Conservation (phyloP, 805 yeast genomes). For the Candida namnaoensis region DNA sequence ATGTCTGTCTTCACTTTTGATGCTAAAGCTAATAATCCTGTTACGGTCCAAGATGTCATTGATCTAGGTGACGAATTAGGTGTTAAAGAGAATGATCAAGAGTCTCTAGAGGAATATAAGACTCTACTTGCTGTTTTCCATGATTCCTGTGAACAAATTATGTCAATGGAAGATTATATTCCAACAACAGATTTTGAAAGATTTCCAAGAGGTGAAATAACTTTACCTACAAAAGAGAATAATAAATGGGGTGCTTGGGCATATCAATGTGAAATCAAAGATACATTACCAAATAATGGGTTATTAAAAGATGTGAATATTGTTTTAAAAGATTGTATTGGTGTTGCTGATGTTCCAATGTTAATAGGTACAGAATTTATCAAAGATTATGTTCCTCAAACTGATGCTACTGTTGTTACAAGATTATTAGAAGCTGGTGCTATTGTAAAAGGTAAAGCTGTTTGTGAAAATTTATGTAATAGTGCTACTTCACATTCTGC, state of each 20-base stretch:
- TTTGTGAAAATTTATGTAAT: slow-evolving; percentile 85
- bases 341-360: slow-evolving; percentile 26
- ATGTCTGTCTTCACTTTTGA: slow-evolving; percentile 21
- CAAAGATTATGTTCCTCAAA: slow-evolving; percentile 22
- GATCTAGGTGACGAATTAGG: slow-evolving; percentile 17
- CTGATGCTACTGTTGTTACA: slow-evolving; percentile 61
- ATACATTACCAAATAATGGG: slow-evolving; percentile 14
- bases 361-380: slow-evolving; percentile 26
- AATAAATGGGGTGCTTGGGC: slow-evolving; percentile 26
- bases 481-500: slow-evolving; percentile 40
- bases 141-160: slow-evolving; percentile 16
- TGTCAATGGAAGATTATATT: slow-evolving; percentile 21
- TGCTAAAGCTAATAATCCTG: slow-evolving; percentile 14
- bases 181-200: slow-evolving; percentile 21
- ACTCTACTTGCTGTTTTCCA: slow-evolving; percentile 20
- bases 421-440: slow-evolving; percentile 47
- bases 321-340: slow-evolving; percentile 26
- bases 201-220: slow-evolving; percentile 22
- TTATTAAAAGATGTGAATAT: slow-evolving; percentile 19
- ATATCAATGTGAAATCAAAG: slow-evolving; percentile 18
- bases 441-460: slow-evolving; percentile 66
- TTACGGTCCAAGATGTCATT: slow-evolving; percentile 14
- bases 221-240: slow-evolving; percentile 15
- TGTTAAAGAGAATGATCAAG: slow-evolving; percentile 10
- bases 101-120: slow-evolving; percentile 17